Evolutionary conservation across 371 early-diverging fungal genomes (phyloP).

Genomic region (Basidiobolus meristosporus): DNA sequence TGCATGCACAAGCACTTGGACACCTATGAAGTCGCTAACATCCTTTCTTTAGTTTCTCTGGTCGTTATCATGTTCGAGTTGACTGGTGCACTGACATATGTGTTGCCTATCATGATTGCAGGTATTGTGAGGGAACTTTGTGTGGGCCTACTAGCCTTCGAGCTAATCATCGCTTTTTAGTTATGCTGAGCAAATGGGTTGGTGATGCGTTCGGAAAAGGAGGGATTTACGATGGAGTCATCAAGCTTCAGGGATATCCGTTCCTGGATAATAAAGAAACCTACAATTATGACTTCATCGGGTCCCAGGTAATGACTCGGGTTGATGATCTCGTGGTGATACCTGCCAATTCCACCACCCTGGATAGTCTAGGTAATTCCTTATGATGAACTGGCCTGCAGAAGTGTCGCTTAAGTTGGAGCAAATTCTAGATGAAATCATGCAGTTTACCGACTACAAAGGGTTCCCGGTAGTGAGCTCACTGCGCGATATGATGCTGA

Average conservation of each 20-base stretch:
- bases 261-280: conserved; percentile 66
- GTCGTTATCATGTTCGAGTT: conserved; percentile 79
- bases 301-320: conserved; percentile 30
- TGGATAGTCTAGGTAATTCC: conserved; percentile 16
- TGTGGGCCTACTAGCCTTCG: background rate
- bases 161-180: conserved; percentile 3
- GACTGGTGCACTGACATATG: conserved; percentile 58
- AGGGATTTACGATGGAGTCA: conserved; percentile 71
- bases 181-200: conserved; percentile 66
- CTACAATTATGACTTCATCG: conserved; percentile 40
- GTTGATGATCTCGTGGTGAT: conserved; percentile 31
- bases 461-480: conserved; percentile 55
- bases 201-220: conserved; percentile 57
- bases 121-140: conserved; percentile 13
- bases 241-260: conserved; percentile 63
- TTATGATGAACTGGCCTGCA: background rate
- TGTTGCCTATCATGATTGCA: conserved; percentile 80
- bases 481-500: conserved; percentile 21
- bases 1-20: background rate
- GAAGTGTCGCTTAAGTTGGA: background rate
- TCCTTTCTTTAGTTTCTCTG: conserved; percentile 16
- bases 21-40: background rate
- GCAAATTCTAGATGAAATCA: conserved; percentile 13
- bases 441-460: conserved; percentile 26
- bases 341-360: conserved; percentile 19